phyloP scores from a whole-genome alignment of 306 rosid genomes.

The Cicer chorassanicum region DNA sequence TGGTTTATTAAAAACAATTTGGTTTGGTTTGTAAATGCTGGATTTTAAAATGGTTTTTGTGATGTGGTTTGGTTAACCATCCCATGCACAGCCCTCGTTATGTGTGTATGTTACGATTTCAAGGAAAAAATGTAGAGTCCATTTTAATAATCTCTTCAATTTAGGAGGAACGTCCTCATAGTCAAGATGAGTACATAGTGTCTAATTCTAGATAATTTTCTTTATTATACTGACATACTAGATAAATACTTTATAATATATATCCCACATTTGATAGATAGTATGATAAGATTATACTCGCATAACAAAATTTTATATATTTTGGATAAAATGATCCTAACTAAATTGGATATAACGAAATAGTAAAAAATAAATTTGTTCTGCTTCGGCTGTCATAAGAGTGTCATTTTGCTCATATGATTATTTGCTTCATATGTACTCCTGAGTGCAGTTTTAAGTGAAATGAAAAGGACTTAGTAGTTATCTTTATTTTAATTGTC shows the following conservation, averaged over 20 bases:
- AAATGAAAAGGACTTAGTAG: conserved; percentile 25
- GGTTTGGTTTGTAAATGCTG: no score
- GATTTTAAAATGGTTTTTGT: no score
- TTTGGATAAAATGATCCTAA: conserved; percentile 16
- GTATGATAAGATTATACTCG: not conserved
- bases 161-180: not conserved
- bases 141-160: conserved; percentile 3
- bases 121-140: not conserved
- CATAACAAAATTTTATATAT: not conserved
- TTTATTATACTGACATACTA: conserved; percentile 3
- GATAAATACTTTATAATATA: not conserved
- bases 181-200: conserved; percentile 2
- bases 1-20: no score
- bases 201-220: not conserved
- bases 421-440: conserved; percentile 11
- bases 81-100: no score
- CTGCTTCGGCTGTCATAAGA: not conserved
- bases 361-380: conserved; percentile 7
- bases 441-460: conserved; percentile 20
- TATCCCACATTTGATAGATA: not conserved
- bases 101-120: not conserved
- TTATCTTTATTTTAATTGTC: conserved; percentile 8
- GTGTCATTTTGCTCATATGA: conserved; percentile 25
- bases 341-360: not conserved
- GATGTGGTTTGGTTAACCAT: no score